Evolutionary conservation across 768 basidiomycete genomes (phyloP).

Genomic region (Daedaleopsis nitida): DNA sequence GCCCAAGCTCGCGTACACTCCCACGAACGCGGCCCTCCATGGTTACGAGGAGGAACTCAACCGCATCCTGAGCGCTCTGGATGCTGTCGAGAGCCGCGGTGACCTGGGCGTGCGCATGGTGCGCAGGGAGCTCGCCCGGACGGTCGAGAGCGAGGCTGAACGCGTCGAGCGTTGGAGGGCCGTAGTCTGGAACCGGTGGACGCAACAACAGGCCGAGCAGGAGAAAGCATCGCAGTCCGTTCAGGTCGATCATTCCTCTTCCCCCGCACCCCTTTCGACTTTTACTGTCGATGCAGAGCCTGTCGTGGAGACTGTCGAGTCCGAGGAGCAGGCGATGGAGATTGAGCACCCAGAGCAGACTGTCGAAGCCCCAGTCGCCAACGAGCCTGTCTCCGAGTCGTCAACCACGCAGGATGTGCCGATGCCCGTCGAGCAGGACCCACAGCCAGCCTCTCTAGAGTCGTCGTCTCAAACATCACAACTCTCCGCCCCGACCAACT

Average conservation of each 20-base stretch:
- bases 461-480: not conserved
- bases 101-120: constrained; percentile 50
- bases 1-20: constrained; percentile 60
- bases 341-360: not conserved
- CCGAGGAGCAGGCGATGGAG: not conserved
- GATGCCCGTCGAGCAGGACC: not conserved
- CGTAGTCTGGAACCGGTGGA: constrained; percentile 26
- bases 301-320: not conserved
- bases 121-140: constrained; percentile 54
- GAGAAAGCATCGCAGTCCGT: not conserved
- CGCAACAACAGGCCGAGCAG: constrained; percentile 1
- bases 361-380: not conserved
- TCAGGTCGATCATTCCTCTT: not conserved
- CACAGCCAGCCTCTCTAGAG: not conserved
- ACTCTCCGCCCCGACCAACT: not conserved
- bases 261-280: not conserved
- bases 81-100: constrained; percentile 68
- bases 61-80: constrained; percentile 64
- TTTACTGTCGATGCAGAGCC: not conserved
- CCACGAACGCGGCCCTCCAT: constrained; percentile 61
- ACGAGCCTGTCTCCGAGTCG: not conserved
- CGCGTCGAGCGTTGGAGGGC: constrained; percentile 43
- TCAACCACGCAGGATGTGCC: not conserved
- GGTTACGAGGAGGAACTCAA: constrained; percentile 63
- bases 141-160: constrained; percentile 62